Evolutionary conservation across 2,329 filamentous ascomycete species (phyloP).

Genomic region (Aspergillus udagawae): DNA sequence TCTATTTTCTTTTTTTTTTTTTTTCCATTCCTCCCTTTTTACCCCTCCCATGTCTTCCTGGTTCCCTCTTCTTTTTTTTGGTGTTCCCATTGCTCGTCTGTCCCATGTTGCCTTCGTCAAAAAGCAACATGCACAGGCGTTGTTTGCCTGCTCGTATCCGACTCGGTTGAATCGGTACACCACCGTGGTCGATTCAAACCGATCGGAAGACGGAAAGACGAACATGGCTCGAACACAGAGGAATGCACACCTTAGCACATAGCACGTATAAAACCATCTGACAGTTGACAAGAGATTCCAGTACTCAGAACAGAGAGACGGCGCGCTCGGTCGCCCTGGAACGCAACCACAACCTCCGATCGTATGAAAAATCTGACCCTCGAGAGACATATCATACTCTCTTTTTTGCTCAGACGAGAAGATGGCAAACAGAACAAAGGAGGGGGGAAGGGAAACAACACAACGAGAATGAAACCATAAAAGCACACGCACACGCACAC

Average conservation of each 20-base stretch:
- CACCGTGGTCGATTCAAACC: not conserved
- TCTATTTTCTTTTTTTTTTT: constrained; percentile 18
- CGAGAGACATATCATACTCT: not conserved
- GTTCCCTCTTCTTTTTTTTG: not conserved
- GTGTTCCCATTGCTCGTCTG: not conserved
- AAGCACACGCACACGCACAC: constrained; percentile 1
- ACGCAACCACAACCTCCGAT: constrained; percentile 10
- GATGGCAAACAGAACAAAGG: constrained; percentile 2
- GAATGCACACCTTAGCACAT: not conserved
- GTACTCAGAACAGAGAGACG: constrained; percentile 2
- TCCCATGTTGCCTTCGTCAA: too few species aligned
- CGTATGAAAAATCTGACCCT: constrained; percentile 9
- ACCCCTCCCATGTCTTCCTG: not conserved
- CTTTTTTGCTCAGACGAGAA: not conserved
- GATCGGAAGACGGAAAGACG: constrained; percentile 6
- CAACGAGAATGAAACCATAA: constrained; percentile 5
- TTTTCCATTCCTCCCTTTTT: not conserved
- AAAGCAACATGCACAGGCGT: constrained; percentile 12
- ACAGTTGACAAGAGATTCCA: constrained; percentile 10
- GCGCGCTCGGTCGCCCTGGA: constrained; percentile 1
- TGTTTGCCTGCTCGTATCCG: not conserved
- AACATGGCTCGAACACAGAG: not conserved
- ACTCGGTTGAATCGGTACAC: not conserved
- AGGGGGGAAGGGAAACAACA: constrained; percentile 3
- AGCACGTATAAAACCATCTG: not conserved